Base-by-base conservation (phyloP, 202 grass and related monocot genomes). In the Eragrostis tef region DNA sequence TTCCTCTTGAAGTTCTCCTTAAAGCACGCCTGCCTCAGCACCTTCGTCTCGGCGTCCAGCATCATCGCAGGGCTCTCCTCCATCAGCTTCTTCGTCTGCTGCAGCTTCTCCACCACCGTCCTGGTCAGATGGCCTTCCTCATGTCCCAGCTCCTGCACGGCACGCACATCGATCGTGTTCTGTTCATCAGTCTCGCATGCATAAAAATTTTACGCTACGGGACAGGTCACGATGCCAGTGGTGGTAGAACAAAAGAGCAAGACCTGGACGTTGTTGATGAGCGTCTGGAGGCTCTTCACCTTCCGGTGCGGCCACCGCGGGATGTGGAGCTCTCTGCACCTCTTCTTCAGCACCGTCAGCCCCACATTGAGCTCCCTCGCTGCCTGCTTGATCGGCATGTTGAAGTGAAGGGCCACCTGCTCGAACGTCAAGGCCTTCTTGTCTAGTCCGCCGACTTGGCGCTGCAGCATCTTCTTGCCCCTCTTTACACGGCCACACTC, bases 361-460 rank as follows among this genome's bases (percentile, higher is more conserved):
- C 83, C 81, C 0, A 89, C 58, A 19, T 86, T 63, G 62, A 97
- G 91, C 71, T 84, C 71, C 57, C 6, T 65, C 13, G 89, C 85
- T 29, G 87, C 91, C 76, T 85, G 46, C 82, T 84, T 89, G 67
- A 97, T 91, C 45, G 91, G 85, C 89, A 91, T 46, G 76, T 43
- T 49, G 46, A 91, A 93, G 57, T 86, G 81, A 24, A 0, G 51
- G 2, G 79, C 82, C 14, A 97, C 49, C 22, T 72, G 54, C 60
- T 90, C 74, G 0, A 76, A 81, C 11, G 85, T 73, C 62, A 86
- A 11, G 14, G 19, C 2, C 58, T 61, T 27, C 58, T 61, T 61
- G 58, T 61, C 58, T 26, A 24, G 34, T 16, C 45, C 50, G 11
- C 3, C 16, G 17, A 15, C 5, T 7, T 11, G 14, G 49, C 3